Evolutionary conservation across 371 early-diverging fungal species (phyloP), one percentile per base, ranked within the genome.

Genomic region (Entomophthora muscae): DNA sequence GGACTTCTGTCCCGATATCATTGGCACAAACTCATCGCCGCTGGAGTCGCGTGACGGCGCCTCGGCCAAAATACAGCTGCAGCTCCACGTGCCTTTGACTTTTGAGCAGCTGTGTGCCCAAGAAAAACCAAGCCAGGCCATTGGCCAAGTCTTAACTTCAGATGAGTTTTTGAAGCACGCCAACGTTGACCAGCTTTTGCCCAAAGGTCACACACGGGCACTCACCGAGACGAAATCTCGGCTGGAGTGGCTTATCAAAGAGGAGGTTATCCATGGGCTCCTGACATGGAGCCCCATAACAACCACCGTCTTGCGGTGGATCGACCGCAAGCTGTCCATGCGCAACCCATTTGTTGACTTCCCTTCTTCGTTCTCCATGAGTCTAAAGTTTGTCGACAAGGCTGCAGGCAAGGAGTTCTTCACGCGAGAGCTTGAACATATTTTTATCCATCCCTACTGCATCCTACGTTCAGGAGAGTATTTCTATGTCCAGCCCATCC

Each of bases 191-290:
- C 29, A 29, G 32, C 23, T 61, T 5, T 42, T 79, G 12, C 70
- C 74, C 24, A 57, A 69, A 21, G 79, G 78, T 28, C 84, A 86
- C 64, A 73, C 73, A 52, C 78, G 77, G 27, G 84, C 83, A 0
- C 64, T 89, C 2, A 68, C 73, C 0, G 83, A 83, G 60, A 81
- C 83, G 0, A 77, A 79, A 55, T 71, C 76, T 3, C 69, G 81
- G 28, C 64, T 89, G 10, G 78, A 80, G 1, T 78, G 78, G 79
- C 66, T 86, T 0, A 75, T 87, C 52, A 83, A 85, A 51, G 85
- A 88, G 64, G 88, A 88, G 70, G 78, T 88, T 13, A 82, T 89
- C 78, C 82, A 85, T 64, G 80, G 81, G 0, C 66, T 89, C 5
- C 69, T 89, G 53, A 75, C 78, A 21, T 71, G 82, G 23, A 70